Conservation (phyloP, 2,329 filamentous ascomycete species). For the Diaporthe destruens region DNA sequence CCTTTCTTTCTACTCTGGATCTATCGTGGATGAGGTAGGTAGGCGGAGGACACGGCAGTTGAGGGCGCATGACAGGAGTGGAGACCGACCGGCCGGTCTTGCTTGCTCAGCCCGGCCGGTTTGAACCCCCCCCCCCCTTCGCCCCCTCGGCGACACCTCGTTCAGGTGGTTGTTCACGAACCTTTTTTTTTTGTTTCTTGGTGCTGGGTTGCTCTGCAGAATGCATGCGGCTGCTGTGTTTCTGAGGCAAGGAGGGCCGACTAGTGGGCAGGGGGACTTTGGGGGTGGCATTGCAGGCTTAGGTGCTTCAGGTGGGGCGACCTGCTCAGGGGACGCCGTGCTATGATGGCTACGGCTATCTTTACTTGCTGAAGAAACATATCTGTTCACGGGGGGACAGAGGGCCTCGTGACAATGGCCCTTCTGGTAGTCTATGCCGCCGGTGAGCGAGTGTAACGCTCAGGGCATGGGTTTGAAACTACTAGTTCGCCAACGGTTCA, state of each 20-base stretch:
- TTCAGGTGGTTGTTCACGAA: slow-evolving; percentile 5
- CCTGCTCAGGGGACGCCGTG: slow-evolving; percentile 20
- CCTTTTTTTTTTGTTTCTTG: neutral
- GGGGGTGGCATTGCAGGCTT: slow-evolving; percentile 28
- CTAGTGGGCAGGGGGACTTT: neutral
- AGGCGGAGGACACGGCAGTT: neutral
- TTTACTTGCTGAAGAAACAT: neutral
- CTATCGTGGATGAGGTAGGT: too few species aligned
- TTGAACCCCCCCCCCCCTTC: too few species aligned
- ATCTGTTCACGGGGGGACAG: neutral
- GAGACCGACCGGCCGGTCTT: neutral
- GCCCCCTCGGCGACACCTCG: neutral
- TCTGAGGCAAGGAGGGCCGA: slow-evolving; percentile 24
- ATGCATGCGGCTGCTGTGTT: neutral
- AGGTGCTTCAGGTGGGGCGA: slow-evolving; percentile 31
- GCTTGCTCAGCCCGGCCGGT: slow-evolving; percentile 10
- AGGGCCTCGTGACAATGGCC: slow-evolving; percentile 7
- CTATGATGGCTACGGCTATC: too few species aligned
- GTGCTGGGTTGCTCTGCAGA: slow-evolving; percentile 16
- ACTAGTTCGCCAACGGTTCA: slow-evolving; percentile 1
- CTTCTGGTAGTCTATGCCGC: neutral
- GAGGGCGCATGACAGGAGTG: neutral
- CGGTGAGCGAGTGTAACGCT: slow-evolving; percentile 17
- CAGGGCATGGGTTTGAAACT: slow-evolving; percentile 33
- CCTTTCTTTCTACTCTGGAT: neutral